Base-by-base conservation (phyloP, 176 grass and related monocot species). In the Metroxylon sagu region DNA sequence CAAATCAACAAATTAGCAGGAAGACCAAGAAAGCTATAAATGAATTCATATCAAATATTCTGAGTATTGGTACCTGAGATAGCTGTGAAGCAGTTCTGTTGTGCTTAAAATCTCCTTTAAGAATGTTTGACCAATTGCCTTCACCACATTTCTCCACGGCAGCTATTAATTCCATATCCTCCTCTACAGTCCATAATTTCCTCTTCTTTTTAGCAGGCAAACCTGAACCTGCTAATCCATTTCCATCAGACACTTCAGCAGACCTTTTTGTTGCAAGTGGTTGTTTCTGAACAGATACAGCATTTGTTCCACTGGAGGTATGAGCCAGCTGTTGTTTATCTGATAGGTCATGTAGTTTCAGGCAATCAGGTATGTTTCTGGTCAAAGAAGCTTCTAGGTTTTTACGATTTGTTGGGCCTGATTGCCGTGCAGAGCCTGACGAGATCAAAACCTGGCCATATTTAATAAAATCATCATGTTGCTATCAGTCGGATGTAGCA, bases 161-260 rank as follows among this genome's bases (percentile, higher is more conserved):
- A 69, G 76, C 56, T 14, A 55, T 79, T 81, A 98, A 56, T 23
- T 98, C 79, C 3, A 59, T 66, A 79, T 98, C 88, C 82, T 98
- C 94, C 62, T 98, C 88, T 83, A 85, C 83, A 55, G 87, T 83
- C 94, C 94, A 98, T 68, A 76, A 53, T 79, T 98, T 91, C 63
- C 73, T 60, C 49, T 92, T 98, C 76, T 71, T 98, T 79, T 88
- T 98, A 43, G 71, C 29, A 28, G 82, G 68, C 15, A 43, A 30
- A 19, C 18, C 53, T 56, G 50, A 54, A 54, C 50, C 58, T 62
- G 23, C 48, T 16, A 16, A 52, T 54, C 66, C 81, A 85, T 88
- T 81, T 54, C 80, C 67, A 60, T 85, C 84, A 48, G 66, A 66
- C 70, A 50, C 66, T 69, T 83, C 76, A 75, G 77, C 64, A 71